phyloP scores from a whole-genome alignment of 306 rosid genomes.

The Leucaena leucocephala region DNA sequence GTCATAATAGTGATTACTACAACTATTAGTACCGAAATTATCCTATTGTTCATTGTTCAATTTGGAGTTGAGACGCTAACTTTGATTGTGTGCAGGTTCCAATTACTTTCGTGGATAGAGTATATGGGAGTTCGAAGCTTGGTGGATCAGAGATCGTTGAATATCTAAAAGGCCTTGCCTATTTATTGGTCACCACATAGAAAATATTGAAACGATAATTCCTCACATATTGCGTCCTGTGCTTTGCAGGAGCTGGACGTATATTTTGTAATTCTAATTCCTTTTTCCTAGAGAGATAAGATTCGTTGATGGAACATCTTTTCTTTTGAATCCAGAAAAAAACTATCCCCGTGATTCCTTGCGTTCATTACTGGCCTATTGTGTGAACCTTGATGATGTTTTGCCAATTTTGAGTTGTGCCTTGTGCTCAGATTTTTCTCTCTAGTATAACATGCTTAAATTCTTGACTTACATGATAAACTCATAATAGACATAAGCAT shows the following conservation, averaged over 20 bases:
- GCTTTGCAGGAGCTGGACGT: slow-evolving; percentile 21
- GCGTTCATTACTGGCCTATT: not conserved
- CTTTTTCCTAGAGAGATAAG: not conserved
- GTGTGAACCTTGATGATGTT: not conserved
- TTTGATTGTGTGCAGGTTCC: slow-evolving; percentile 68
- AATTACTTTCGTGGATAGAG: slow-evolving; percentile 95
- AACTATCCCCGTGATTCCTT: slow-evolving; percentile 16
- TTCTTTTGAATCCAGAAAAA: slow-evolving; percentile 12
- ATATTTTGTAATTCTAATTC: slow-evolving; percentile 25
- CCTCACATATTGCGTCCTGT: not conserved
- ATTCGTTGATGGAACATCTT: slow-evolving; percentile 28
- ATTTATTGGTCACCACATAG: slow-evolving; percentile 78
- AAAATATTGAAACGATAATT: slow-evolving; percentile 16
- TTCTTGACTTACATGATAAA: not conserved
- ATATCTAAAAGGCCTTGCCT: slow-evolving; percentile 86
- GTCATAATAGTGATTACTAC: not conserved
- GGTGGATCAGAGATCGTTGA: slow-evolving; percentile 98
- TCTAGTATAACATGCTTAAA: not conserved
- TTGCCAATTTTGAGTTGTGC: slow-evolving; percentile 14
- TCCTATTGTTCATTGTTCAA: slow-evolving; percentile 25
- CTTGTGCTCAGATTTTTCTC: not conserved
- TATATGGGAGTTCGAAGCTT: slow-evolving; percentile 90
- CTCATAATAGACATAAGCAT: not conserved
- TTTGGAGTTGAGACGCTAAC: slow-evolving; percentile 38
- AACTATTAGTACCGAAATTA: slow-evolving; percentile 3